Evolutionary conservation across 2,329 filamentous ascomycete genomes (phyloP).

Genomic region (Talaromyces pinophilus): DNA sequence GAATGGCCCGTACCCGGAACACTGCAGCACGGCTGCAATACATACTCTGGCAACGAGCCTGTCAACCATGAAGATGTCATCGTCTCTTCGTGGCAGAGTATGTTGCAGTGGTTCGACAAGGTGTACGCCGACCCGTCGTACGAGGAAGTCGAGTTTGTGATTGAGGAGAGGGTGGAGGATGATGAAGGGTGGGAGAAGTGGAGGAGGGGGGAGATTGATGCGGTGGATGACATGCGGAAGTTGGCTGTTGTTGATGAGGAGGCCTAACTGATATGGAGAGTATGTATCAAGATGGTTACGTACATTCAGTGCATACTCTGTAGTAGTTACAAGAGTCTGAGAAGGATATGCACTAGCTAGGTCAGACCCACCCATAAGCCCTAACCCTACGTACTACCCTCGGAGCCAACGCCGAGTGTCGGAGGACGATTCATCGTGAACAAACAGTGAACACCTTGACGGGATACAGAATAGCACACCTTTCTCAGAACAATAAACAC

Average conservation of each 20-base stretch:
- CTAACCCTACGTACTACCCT: not conserved
- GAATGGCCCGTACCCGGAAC: slow-evolving; percentile 58
- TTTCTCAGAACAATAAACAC: not conserved
- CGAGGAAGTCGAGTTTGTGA: slow-evolving; percentile 39
- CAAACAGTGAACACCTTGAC: not conserved
- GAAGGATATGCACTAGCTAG: no score
- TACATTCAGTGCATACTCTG: no score
- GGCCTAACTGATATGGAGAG: no score
- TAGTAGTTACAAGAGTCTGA: no score
- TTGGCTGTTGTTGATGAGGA: not conserved
- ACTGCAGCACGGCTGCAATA: slow-evolving; percentile 62
- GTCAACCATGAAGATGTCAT: slow-evolving; percentile 64
- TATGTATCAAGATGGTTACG: no score
- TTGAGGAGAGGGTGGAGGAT: slow-evolving; percentile 28
- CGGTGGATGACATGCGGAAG: slow-evolving; percentile 1
- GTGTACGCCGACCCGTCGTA: slow-evolving; percentile 52
- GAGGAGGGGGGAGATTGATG: slow-evolving; percentile 13
- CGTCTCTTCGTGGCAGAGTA: slow-evolving; percentile 53
- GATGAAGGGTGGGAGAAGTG: slow-evolving; percentile 24
- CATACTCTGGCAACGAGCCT: slow-evolving; percentile 67
- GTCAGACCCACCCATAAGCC: not conserved
- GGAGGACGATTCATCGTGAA: not conserved
- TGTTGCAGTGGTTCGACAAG: slow-evolving; percentile 64
- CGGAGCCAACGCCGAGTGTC: not conserved
- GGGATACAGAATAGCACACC: not conserved